Base-by-base conservation (phyloP, 192 early-diverging fungal species). In the Linnemannia elongata region DNA sequence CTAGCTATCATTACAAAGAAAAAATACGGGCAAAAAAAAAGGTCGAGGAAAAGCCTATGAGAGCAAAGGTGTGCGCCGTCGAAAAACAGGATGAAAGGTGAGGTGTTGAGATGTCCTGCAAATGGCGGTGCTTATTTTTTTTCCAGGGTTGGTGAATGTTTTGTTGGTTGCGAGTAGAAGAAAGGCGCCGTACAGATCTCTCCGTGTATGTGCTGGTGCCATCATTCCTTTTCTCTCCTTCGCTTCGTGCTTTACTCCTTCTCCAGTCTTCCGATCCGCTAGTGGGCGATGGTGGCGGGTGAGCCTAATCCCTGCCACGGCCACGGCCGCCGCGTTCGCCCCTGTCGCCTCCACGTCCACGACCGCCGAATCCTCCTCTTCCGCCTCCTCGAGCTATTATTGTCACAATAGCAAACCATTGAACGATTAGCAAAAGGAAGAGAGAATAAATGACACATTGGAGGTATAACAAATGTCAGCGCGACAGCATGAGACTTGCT, bases 351-450 rank as follows among this genome's bases (percentile, higher is more conserved):
- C 83, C 78, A 86, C 83, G 78, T 74, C 83, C 83, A 69, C 79
- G 79, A 22, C 83, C 83, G n/a, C 83, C 83, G 33, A 76, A 76
- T 54, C 83, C 83, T 3, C 83, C 83, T 74, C 83, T 76, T 68
- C 83, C 83, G 55, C 78, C 79, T 18, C 77, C 77, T 52, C 83
- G 78, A 35, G 83, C 83, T 86, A 85, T 41, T 39, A 30, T 69
- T 41, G 8, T 22, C 55, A 33, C 4, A 36, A 20, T 42, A 76
- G 55, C 17, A 52, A 1, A 38, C 1, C 47, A 75, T 3, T 24
- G 6, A 4, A 66, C 12, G 9, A 30, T 66, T 66, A 66, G 30
- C 24, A 33, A 17, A 17, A 75, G 12, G 3, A 18, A 33, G 38
- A n/a, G 27, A 39, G 15, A 30, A 0, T n/a, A 36, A 73, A 41